Evolutionary conservation across 106 monocot species (phyloP).

Genomic region (Acorus gramineus): DNA sequence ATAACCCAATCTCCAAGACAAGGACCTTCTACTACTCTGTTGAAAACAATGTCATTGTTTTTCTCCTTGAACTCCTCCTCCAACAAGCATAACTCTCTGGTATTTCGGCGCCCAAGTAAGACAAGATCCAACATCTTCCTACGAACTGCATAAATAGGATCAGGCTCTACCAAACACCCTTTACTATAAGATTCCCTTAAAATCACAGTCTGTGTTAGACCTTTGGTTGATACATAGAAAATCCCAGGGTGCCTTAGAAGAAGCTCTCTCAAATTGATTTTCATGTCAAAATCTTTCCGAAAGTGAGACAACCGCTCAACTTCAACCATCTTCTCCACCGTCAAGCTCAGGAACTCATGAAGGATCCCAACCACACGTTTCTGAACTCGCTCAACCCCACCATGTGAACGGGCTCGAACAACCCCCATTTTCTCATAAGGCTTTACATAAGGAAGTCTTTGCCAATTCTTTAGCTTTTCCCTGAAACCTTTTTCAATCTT

Average conservation of each 20-base stretch:
- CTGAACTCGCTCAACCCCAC: constrained; percentile 36
- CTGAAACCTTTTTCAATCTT: constrained; percentile 50
- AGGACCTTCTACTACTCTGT: constrained; percentile 1
- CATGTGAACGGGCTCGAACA: constrained; percentile 10
- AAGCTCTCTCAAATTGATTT: constrained; percentile 63
- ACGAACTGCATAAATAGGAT: constrained; percentile 45
- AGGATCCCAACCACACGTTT: constrained; percentile 62
- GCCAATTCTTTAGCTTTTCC: constrained; percentile 72
- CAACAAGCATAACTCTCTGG: constrained; percentile 1
- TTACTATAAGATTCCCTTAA: constrained; percentile 57
- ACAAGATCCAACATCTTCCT: constrained; percentile 62
- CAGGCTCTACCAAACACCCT: constrained; percentile 50
- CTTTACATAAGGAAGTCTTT: constrained; percentile 55
- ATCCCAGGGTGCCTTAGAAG: constrained; percentile 78
- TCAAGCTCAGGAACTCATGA: constrained; percentile 76
- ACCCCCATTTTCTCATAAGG: constrained; percentile 47
- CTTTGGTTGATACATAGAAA: constrained; percentile 79
- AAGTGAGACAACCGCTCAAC: constrained; percentile 72
- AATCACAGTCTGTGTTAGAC: constrained; percentile 42
- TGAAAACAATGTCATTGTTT: neutral
- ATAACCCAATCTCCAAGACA: constrained; percentile 17
- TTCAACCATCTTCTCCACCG: constrained; percentile 59
- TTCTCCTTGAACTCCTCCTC: constrained; percentile 7
- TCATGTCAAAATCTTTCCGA: constrained; percentile 52
- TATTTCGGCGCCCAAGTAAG: constrained; percentile 20